These are phyloP conservation scores for Purpureocillium lavendulum DNA, from an alignment of 2,329 filamentous ascomycete species.

Conservation along the genomic window DNA sequence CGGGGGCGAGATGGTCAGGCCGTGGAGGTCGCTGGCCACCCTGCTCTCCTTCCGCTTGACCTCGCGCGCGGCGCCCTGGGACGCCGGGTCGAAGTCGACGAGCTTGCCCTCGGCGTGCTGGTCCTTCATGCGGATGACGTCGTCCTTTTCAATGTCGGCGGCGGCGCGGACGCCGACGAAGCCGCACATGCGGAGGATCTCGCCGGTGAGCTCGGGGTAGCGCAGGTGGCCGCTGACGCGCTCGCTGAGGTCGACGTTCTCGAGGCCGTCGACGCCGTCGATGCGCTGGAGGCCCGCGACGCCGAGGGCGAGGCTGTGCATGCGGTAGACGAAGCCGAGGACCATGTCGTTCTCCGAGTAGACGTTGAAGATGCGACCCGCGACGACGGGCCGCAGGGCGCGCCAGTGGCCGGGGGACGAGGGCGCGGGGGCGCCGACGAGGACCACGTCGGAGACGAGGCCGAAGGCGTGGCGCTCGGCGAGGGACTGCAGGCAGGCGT, in stretches of 20 bases:
- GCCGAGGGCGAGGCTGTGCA: slow-evolving; percentile 73
- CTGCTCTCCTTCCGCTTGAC: slow-evolving; percentile 1
- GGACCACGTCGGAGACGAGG: slow-evolving; percentile 70
- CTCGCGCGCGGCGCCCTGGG: not conserved
- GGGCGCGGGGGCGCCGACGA: slow-evolving; percentile 75
- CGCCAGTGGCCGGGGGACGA: slow-evolving; percentile 67
- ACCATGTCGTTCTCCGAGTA: slow-evolving; percentile 84
- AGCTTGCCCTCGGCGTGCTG: slow-evolving; percentile 20
- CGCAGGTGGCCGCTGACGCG: slow-evolving; percentile 46
- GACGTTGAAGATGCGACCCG: slow-evolving; percentile 77
- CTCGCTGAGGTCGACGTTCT: slow-evolving; percentile 44
- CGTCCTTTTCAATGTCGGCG: slow-evolving; percentile 41
- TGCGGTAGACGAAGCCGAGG: slow-evolving; percentile 78
- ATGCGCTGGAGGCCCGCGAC: slow-evolving; percentile 77
- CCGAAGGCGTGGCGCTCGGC: slow-evolving; percentile 76
- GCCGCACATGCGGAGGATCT: slow-evolving; percentile 44
- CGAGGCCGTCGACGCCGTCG: slow-evolving; percentile 55
- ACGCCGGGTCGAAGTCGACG: slow-evolving; percentile 18
- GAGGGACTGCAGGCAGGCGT: slow-evolving; percentile 67
- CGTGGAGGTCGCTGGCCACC: slow-evolving; percentile 16
- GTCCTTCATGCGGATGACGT: slow-evolving; percentile 38
- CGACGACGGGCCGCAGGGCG: slow-evolving; percentile 66
- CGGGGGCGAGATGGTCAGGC: slow-evolving; percentile 19
- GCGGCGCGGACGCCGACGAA: slow-evolving; percentile 38
- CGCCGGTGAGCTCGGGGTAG: slow-evolving; percentile 40